phyloP scores from a whole-genome alignment of 441 rosid species.

The Pelargonium australe region DNA sequence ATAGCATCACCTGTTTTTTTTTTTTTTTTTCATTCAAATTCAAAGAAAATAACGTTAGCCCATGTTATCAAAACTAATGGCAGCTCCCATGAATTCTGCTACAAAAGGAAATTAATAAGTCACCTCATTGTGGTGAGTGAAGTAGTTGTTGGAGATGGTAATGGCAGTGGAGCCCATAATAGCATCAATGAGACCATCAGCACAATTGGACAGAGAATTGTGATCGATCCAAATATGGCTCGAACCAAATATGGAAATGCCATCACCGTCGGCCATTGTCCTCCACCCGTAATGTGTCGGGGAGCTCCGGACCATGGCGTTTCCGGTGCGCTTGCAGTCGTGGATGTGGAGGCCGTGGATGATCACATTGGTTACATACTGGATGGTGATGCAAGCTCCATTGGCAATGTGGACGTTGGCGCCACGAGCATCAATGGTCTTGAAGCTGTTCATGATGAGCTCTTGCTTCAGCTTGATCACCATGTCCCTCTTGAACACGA shows the following conservation, averaged over 20 bases:
- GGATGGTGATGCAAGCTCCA: conserved; percentile 82
- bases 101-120: not conserved
- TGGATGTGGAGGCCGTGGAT: conserved; percentile 83
- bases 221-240: conserved; percentile 95
- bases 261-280: conserved; percentile 93
- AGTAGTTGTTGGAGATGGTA: conserved; percentile 79
- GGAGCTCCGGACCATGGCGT: conserved; percentile 88
- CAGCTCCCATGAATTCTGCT: not conserved
- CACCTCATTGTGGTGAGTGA: conserved; percentile 93
- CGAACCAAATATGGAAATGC: conserved; percentile 74
- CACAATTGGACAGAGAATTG: conserved; percentile 77
- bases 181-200: conserved; percentile 92
- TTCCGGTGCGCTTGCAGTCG: conserved; percentile 82
- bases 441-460: conserved; percentile 74
- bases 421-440: conserved; percentile 95
- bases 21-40: no score
- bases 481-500: conserved; percentile 86
- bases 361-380: conserved; percentile 72
- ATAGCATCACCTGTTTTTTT: conserved; percentile 48
- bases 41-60: not conserved
- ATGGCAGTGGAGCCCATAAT: conserved; percentile 96
- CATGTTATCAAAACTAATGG: not conserved
- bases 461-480: conserved; percentile 83
- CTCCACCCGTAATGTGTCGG: conserved; percentile 80
- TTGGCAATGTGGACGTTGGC: conserved; percentile 78